Conservation (phyloP, 345 rosid species). For the Salix caprea region DNA sequence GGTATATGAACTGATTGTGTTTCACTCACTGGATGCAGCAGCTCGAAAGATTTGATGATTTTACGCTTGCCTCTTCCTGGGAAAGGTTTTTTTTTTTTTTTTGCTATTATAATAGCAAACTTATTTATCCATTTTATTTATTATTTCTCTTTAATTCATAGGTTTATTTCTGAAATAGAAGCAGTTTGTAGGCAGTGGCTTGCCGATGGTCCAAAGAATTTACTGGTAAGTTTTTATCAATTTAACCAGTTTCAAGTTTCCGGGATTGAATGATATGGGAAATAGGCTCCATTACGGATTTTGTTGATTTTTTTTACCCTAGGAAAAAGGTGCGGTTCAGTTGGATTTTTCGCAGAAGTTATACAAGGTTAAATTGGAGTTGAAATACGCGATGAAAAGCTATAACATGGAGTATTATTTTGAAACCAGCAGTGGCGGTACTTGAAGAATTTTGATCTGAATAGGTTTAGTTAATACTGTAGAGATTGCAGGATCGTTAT, state of each 20-base stretch:
- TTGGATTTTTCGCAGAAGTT: slow-evolving; percentile 48
- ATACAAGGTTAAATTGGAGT: slow-evolving; percentile 62
- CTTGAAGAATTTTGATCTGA: slow-evolving; percentile 19
- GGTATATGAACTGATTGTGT: background rate
- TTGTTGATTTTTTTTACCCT: slow-evolving; percentile 21
- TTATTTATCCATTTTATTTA: background rate
- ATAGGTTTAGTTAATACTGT: background rate
- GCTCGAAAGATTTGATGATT: slow-evolving; percentile 91
- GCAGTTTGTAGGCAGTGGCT: slow-evolving; percentile 89
- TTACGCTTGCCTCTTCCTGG: slow-evolving; percentile 98
- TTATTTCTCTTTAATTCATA: slow-evolving; percentile 13
- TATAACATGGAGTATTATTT: slow-evolving; percentile 87
- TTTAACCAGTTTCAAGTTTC: background rate
- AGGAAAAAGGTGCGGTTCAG: slow-evolving; percentile 83
- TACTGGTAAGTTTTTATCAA: slow-evolving; percentile 45
- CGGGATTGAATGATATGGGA: background rate
- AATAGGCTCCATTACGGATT: slow-evolving; percentile 7
- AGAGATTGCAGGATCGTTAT: slow-evolving; percentile 5
- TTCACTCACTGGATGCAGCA: slow-evolving; percentile 32
- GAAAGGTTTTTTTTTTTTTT: slow-evolving; percentile 49
- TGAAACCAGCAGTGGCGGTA: slow-evolving; percentile 44
- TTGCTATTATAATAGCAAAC: background rate
- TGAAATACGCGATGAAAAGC: slow-evolving; percentile 61
- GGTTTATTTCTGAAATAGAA: slow-evolving; percentile 95
- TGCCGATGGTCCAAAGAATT: slow-evolving; percentile 80